Percentiles rank a stretch among this genome's conserved stretches.
Evolutionary conservation across 2,329 filamentous ascomycete genomes (phyloP).

Genomic region (Akanthomyces lecanii): DNA sequence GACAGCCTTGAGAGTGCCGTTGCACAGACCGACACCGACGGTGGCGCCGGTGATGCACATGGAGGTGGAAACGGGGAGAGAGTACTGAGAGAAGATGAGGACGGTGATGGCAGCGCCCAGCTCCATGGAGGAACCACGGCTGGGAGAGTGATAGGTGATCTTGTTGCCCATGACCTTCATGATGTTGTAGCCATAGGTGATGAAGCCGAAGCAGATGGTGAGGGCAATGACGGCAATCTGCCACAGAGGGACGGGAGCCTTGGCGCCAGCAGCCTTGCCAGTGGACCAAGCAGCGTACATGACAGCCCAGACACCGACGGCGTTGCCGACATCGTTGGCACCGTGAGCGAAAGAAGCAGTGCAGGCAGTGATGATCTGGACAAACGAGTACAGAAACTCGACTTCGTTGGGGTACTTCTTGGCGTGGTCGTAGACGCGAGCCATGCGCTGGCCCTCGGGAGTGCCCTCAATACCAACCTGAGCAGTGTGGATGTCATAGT

Average conservation of each 20-base stretch:
- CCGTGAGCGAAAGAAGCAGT: constrained; percentile 73
- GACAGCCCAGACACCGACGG: constrained; percentile 64
- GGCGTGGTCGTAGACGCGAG: constrained; percentile 60
- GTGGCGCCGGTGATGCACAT: constrained; percentile 80
- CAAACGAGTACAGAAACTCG: constrained; percentile 64
- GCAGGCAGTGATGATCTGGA: constrained; percentile 64
- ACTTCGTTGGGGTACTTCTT: constrained; percentile 66
- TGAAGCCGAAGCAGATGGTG: constrained; percentile 62
- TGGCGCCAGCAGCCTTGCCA: constrained; percentile 55
- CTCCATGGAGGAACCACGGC: constrained; percentile 66
- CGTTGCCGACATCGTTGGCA: constrained; percentile 72
- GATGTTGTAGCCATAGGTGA: constrained; percentile 79
- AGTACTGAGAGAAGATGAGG: constrained; percentile 70
- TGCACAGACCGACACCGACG: constrained; percentile 73
- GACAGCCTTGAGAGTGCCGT: constrained; percentile 65
- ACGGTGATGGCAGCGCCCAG: constrained; percentile 75
- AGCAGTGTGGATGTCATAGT: constrained; percentile 79
- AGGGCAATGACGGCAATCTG: constrained; percentile 66
- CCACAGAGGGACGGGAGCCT: constrained; percentile 68
- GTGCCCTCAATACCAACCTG: constrained; percentile 68
- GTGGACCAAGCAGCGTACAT: constrained; percentile 66
- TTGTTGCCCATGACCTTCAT: constrained; percentile 86
- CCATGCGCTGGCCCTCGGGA: constrained; percentile 69
- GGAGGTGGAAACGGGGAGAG: constrained; percentile 70
- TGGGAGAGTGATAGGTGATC: constrained; percentile 64